These are phyloP conservation scores for Fermentozyma sake DNA, from an alignment of 1,139 yeast genomes.

Conservation along the genomic window DNA sequence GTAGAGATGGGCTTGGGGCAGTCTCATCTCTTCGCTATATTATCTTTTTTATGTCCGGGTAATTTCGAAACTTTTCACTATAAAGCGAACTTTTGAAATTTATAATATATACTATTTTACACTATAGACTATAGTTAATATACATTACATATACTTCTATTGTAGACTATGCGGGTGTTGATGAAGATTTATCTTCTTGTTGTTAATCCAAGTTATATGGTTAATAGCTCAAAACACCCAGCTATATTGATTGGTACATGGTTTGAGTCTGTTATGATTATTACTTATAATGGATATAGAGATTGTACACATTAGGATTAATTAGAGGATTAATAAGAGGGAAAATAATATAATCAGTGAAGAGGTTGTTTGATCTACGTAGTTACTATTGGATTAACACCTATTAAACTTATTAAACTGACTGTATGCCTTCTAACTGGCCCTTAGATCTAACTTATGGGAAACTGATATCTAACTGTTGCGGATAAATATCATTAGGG, in stretches of 20 bases:
- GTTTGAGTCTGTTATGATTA: constrained; percentile 50
- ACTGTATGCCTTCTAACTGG: too few relatives aligned
- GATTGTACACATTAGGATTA: constrained; percentile 50
- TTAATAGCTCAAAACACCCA: constrained; percentile 18
- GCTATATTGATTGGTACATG: constrained; percentile 40
- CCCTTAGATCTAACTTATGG: too few relatives aligned
- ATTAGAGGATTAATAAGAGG: too few relatives aligned
- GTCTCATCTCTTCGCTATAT: neutral
- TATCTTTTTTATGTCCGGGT: constrained; percentile 2
- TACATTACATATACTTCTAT: neutral
- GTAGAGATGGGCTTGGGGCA: neutral
- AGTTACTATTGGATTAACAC: too few relatives aligned
- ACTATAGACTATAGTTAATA: too few relatives aligned
- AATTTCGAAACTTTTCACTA: constrained; percentile 2
- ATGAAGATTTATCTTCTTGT: neutral
- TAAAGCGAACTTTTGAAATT: too few relatives aligned
- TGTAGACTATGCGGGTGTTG: neutral
- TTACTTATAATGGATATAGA: constrained; percentile 50
- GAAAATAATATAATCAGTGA: too few relatives aligned
- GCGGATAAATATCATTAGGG: too few relatives aligned
- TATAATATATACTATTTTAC: too few relatives aligned
- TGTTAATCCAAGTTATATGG: constrained; percentile 6
- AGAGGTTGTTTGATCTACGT: too few relatives aligned
- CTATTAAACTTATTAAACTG: too few relatives aligned
- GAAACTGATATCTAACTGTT: too few relatives aligned